phyloP scores from a whole-genome alignment of 352 stramenopile genomes.

The Phytophthora boehmeriae region DNA sequence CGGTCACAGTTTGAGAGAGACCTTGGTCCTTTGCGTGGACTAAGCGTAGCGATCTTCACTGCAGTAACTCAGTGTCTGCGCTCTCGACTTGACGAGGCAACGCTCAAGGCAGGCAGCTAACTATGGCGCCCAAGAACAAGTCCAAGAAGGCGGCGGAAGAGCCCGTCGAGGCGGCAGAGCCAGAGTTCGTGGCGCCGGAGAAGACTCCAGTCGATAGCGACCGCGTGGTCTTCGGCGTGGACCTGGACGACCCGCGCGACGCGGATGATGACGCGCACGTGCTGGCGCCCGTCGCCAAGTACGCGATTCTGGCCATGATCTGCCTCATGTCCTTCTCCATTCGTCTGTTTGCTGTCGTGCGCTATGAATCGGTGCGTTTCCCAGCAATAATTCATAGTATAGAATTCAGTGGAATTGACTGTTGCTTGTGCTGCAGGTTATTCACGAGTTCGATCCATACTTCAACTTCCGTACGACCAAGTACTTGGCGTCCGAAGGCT shows the following conservation, averaged over 20 bases:
- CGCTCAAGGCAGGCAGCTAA: background rate
- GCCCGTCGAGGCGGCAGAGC: constrained; percentile 24
- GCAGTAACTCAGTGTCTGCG: too few relatives aligned
- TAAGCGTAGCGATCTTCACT: too few relatives aligned
- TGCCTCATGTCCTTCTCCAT: constrained; percentile 94
- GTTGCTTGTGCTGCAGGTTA: constrained; percentile 54
- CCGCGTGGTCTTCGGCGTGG: constrained; percentile 65
- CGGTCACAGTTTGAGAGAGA: constrained; percentile 19
- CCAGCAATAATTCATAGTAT: background rate
- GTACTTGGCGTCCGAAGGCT: constrained; percentile 94
- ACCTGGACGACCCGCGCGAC: constrained; percentile 58
- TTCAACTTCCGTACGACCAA: constrained; percentile 99
- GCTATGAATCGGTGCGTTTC: constrained; percentile 87
- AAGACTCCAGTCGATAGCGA: constrained; percentile 17
- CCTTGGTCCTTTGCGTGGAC: too few relatives aligned
- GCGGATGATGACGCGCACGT: constrained; percentile 76
- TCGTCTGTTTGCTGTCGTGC: constrained; percentile 92
- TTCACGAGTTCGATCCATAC: constrained; percentile 94
- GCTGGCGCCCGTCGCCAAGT: constrained; percentile 86
- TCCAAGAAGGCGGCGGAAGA: constrained; percentile 52
- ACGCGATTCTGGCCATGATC: constrained; percentile 92
- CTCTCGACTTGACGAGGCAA: too few relatives aligned
- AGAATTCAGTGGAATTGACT: background rate
- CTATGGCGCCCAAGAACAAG: constrained; percentile 71
- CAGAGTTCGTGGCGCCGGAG: constrained; percentile 8